Evolutionary conservation across 441 rosid genomes (phyloP).

Genomic region (Euphorbia corollata): DNA sequence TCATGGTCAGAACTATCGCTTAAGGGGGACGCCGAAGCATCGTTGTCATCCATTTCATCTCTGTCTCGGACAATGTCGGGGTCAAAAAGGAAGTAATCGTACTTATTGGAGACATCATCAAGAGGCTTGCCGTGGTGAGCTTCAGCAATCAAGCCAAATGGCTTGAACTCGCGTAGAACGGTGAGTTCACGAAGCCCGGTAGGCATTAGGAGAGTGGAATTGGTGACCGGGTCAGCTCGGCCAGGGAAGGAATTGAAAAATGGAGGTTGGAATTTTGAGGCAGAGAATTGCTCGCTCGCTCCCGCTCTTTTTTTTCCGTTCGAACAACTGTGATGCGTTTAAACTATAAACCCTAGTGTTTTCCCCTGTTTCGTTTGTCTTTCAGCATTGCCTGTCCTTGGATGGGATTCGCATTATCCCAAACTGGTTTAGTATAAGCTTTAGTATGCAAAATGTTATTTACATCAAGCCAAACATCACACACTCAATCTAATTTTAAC

Average conservation of each 20-base stretch:
- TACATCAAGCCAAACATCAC: no score
- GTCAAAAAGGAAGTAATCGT: constrained; percentile 79
- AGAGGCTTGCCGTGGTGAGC: constrained; percentile 67
- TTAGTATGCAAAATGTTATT: no score
- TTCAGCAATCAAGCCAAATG: constrained; percentile 81
- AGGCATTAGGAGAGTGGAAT: constrained; percentile 32
- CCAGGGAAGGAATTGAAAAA: background rate
- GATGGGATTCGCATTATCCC: background rate
- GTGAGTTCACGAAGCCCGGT: constrained; percentile 62
- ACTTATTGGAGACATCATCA: constrained; percentile 34
- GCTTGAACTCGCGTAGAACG: constrained; percentile 90
- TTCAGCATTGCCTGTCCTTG: background rate
- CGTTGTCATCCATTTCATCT: constrained; percentile 31
- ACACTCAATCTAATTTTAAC: no score
- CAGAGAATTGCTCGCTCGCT: constrained; percentile 2
- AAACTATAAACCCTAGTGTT: constrained; percentile 2
- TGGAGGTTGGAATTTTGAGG: background rate
- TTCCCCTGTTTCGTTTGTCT: background rate
- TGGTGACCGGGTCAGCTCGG: constrained; percentile 6
- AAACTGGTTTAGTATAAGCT: background rate
- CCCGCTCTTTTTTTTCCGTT: constrained; percentile 9
- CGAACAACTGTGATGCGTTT: background rate
- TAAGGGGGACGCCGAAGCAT: constrained; percentile 29
- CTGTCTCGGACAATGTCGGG: constrained; percentile 49
- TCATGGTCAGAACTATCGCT: constrained; percentile 60